Percentiles rank a stretch among this genome's conserved stretches.
These are phyloP conservation scores for Curvularia lunata DNA, from an alignment of 2,329 filamentous ascomycete species.

Conservation along the genomic window DNA sequence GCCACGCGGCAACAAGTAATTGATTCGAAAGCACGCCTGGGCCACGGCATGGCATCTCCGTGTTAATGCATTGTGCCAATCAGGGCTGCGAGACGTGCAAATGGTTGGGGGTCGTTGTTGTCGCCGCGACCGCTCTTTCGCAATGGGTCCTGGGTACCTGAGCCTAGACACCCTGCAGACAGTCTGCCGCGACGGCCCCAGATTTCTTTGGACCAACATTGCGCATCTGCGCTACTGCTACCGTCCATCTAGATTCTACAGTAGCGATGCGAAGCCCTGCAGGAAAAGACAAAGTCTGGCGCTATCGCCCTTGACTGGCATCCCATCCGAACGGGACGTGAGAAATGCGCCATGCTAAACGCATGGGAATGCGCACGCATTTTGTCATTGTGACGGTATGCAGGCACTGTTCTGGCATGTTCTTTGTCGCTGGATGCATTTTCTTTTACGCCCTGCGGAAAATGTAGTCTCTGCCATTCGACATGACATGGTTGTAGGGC, in stretches of 20 bases:
- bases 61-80: background rate
- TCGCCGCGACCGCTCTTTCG: conserved; percentile 7
- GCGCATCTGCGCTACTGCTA: background rate
- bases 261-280: background rate
- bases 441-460: background rate
- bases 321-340: background rate
- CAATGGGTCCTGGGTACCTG: background rate
- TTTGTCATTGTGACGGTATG: background rate
- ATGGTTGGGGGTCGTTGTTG: conserved; percentile 1
- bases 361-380: background rate
- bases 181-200: background rate
- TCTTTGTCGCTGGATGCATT: background rate
- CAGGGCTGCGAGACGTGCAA: background rate
- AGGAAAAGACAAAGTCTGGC: background rate
- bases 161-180: background rate
- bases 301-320: background rate
- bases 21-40: conserved; percentile 1
- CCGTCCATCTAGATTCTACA: background rate
- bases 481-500: background rate
- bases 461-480: background rate
- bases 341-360: background rate
- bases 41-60: background rate
- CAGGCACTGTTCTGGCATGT: too few species aligned
- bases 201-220: background rate
- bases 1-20: conserved; percentile 14